Evolutionary conservation across 495 filamentous ascomycete genomes (phyloP).

Genomic region (Penicillium cosmopolitanum): DNA sequence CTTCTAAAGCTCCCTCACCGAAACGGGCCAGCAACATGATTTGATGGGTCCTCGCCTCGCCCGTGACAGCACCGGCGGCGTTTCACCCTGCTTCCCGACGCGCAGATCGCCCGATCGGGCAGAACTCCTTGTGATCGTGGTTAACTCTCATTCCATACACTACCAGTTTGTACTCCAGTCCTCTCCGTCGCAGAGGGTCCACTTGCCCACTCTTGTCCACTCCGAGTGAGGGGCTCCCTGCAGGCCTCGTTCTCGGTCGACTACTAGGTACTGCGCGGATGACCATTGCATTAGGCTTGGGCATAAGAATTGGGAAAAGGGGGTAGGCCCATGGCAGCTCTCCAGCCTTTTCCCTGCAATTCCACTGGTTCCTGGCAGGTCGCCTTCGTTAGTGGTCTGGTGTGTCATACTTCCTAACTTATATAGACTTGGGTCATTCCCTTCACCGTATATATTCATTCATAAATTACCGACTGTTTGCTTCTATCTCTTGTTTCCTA

Average conservation of each 20-base stretch:
- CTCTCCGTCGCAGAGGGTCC: conserved; percentile 7
- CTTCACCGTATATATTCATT: conserved; percentile 31
- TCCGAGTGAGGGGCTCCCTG: conserved; percentile 11
- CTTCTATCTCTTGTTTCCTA: conserved; percentile 31
- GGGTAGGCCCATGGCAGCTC: conserved; percentile 3
- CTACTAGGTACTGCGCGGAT: conserved; percentile 2
- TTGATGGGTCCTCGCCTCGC: conserved; percentile 5
- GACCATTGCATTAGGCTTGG: conserved; percentile 12
- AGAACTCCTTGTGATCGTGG: conserved; percentile 10
- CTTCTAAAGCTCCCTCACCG: background rate
- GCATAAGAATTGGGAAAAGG: conserved; percentile 1
- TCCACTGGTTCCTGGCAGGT: conserved; percentile 23
- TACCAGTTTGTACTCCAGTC: background rate
- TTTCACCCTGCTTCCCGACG: conserved; percentile 22
- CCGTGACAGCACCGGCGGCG: conserved; percentile 2
- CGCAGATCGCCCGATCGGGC: conserved; percentile 25
- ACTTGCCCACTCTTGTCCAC: conserved; percentile 6
- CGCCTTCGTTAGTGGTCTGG: conserved; percentile 11
- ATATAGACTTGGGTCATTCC: conserved; percentile 18
- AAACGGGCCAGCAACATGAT: conserved; percentile 24
- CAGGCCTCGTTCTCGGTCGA: conserved; percentile 21
- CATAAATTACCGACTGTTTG: conserved; percentile 26
- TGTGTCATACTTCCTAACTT: conserved; percentile 24
- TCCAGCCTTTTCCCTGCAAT: conserved; percentile 6
- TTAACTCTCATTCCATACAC: conserved; percentile 1